phyloP scores from a whole-genome alignment of 2,329 filamentous ascomycete genomes.

The Penicillium sp. region DNA sequence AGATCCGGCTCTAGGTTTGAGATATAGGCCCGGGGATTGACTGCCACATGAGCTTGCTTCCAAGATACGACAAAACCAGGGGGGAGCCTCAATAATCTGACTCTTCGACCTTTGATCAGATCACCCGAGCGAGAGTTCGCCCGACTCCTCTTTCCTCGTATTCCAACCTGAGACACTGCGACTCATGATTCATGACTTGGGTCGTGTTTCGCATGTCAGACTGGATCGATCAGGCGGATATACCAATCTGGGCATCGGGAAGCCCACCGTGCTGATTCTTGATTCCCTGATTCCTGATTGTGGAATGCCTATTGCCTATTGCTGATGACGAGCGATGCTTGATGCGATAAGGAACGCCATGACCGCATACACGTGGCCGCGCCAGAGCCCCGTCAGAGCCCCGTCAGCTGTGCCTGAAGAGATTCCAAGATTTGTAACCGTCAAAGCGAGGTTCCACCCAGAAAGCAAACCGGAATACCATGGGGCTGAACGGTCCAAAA shows the following conservation, averaged over 20 bases:
- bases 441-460: neutral
- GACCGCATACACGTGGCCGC: constrained; percentile 11
- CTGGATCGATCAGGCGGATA: neutral
- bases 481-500: neutral
- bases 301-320: no score
- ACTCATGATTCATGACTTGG: neutral
- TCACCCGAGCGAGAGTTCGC: neutral
- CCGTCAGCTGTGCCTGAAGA: neutral
- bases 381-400: constrained; percentile 12
- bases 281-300: neutral
- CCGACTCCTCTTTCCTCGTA: constrained; percentile 2
- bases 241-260: neutral
- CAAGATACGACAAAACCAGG: neutral
- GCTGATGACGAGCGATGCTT: neutral
- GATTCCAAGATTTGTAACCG: neutral
- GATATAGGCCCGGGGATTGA: no score
- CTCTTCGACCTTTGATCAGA: neutral
- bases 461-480: no score
- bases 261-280: neutral
- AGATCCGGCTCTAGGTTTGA: neutral
- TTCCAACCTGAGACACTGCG: constrained; percentile 11
- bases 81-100: neutral
- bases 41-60: neutral
- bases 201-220: neutral
- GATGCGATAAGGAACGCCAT: constrained; percentile 4